phyloP scores from a whole-genome alignment of 768 basidiomycete species.

The Tephrocybe sp. region DNA sequence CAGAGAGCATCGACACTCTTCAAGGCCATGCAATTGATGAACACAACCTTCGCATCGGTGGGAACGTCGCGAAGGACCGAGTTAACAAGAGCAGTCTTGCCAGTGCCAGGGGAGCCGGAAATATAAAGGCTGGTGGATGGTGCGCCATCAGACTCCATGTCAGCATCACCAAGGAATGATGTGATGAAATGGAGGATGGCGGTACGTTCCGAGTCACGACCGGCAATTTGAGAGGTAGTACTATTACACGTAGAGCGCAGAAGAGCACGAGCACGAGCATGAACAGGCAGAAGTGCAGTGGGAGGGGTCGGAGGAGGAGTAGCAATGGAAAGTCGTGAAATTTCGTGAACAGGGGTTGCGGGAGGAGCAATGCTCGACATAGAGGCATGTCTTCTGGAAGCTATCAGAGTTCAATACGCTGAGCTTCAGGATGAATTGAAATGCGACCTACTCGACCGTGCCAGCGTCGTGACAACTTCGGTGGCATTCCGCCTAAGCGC shows the following conservation, averaged over 20 bases:
- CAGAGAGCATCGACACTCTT: slow-evolving; percentile 66
- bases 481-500: slow-evolving; percentile 36
- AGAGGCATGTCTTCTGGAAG: slow-evolving; percentile 45
- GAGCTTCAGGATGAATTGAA: slow-evolving; percentile 4
- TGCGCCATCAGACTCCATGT: slow-evolving; percentile 19
- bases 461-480: slow-evolving; percentile 38
- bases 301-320: slow-evolving; percentile 68
- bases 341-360: slow-evolving; percentile 42
- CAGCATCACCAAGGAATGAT: slow-evolving; percentile 41
- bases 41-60: slow-evolving; percentile 45
- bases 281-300: slow-evolving; percentile 42
- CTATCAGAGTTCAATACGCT: slow-evolving; percentile 25
- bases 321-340: slow-evolving; percentile 40
- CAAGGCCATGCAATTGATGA: slow-evolving; percentile 82
- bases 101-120: slow-evolving; percentile 90
- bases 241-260: slow-evolving; percentile 71
- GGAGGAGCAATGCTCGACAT: slow-evolving; percentile 38
- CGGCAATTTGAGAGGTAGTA: slow-evolving; percentile 50
- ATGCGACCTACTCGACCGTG: slow-evolving; percentile 39
- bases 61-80: slow-evolving; percentile 48
- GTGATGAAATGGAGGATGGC: slow-evolving; percentile 57
- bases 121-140: slow-evolving; percentile 67
- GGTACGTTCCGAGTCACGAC: slow-evolving; percentile 63
- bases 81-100: slow-evolving; percentile 85
- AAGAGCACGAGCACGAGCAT: slow-evolving; percentile 61